Conservation (phyloP, 116 monocot genomes). For the Thalassia testudinum region DNA sequence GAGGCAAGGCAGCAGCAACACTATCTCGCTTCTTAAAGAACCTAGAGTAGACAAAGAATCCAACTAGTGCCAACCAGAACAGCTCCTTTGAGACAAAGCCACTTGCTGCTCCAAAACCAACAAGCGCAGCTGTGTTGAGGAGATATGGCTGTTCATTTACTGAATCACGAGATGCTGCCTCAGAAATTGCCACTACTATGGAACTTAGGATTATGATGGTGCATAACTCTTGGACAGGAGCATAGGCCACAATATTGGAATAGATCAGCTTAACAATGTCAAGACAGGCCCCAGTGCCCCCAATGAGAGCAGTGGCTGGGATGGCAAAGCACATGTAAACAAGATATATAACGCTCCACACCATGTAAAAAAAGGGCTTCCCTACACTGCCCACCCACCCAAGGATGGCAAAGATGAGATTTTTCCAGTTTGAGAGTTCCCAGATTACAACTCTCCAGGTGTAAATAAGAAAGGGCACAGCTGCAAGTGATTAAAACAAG, state of each 20-base stretch:
- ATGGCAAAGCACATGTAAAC: constrained; percentile 6
- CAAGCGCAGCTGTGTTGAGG: constrained; percentile 34
- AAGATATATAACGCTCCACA: constrained; percentile 31
- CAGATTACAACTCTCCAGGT: constrained; percentile 52
- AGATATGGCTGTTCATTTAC: constrained; percentile 44
- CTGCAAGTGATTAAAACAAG: constrained; percentile 16
- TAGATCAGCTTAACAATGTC: constrained; percentile 21
- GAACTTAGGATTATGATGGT: constrained; percentile 51
- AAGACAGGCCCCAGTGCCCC: constrained; percentile 28
- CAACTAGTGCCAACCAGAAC: constrained; percentile 34
- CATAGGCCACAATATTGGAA: constrained; percentile 32
- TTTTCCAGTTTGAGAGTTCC: constrained; percentile 83
- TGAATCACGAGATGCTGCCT: constrained; percentile 31
- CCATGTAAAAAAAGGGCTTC: constrained; percentile 31
- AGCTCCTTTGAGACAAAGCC: constrained; percentile 31
- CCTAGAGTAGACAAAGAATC: constrained; percentile 35
- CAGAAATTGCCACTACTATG: constrained; percentile 37
- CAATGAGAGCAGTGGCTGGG: constrained; percentile 35
- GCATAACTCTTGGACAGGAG: constrained; percentile 56
- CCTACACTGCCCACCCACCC: constrained; percentile 16
- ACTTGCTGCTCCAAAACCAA: constrained; percentile 33
- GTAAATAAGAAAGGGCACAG: constrained; percentile 42
- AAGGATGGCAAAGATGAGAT: constrained; percentile 15
- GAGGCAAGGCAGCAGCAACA: constrained; percentile 37
- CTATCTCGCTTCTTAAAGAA: constrained; percentile 38